Base-by-base conservation (phyloP, 2,329 filamentous ascomycete species). In the Taxawa tesnikishii region DNA sequence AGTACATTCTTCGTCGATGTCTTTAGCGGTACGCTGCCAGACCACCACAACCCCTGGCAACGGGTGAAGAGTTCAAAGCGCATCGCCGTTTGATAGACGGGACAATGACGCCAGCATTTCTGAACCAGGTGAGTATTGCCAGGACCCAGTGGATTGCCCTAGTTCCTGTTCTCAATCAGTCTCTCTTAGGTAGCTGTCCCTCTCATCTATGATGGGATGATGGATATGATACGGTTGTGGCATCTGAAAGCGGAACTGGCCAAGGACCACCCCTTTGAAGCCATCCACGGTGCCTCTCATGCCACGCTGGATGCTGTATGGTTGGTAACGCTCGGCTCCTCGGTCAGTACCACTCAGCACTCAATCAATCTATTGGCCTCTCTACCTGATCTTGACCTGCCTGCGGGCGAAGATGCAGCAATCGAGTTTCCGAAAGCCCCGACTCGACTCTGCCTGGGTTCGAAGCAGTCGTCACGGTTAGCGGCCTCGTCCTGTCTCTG, bases 291-390 rank as follows among this genome's bases (percentile, higher is more conserved):
- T 34, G 44, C 63, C 15, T 42, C 44, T 34, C 42, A 53, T 17
- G 49, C 46, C 1, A 48, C 53, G 0, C 41, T 63, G 15, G 58
- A 63, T 38, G 51, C 46, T 10, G 56, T 61, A 15, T 61, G 53
- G 53, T 54, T 50, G 1, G 51, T 49, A 6, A 40, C 55, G 1
- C 47, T 60, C 11, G 59, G 56, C 3, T 45, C 50, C 3, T 40
- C 54, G n/a, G 44, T 53, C n/a, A 50, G 51, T 2, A 43, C 53
- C 3, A 48, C 38, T n/a, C 31, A 29, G 11, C 31, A 16, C 5
- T 40, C 44, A 23, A 27, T 37, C 9, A 27, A 36, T 8, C 26
- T 36, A 8, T 29, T 50, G 7, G 27, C 37, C 3, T 15, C 25
- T 6, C 10, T 40, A 3, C 21, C 39, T 3, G 29, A 34, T 1